Evolutionary conservation across 768 basidiomycete species (phyloP), one percentile per base, ranked within the genome.

Genomic region (Kondoa malvinella): DNA sequence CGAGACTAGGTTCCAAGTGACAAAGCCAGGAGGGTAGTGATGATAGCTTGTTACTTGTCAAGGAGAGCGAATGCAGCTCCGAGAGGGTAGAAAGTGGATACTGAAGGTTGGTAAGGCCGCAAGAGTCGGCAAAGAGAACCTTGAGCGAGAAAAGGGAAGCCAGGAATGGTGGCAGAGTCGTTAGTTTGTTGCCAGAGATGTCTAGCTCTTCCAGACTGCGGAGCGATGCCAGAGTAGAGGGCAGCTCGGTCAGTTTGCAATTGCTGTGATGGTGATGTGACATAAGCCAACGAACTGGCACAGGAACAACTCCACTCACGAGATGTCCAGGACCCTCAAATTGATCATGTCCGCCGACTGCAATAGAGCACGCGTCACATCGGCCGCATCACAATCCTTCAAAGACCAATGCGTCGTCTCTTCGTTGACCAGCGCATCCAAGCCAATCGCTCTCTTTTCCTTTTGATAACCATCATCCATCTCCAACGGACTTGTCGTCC

Each of bases 1-100:
- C 89, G 60, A 99, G 80, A 1, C 73, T 72, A 32, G 82, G 81
- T 25, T 85, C 83, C n/a, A 99, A 81, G 31, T 89, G 83, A 76
- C 89, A 90, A 59, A 99, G 81, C 94, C 95, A 99, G 70, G 87
- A 85, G n/a, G 95, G 92, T 21, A 97, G 82, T 4, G 87, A 83
- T 71, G 87, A 82, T 74, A 99, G 81, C 76, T 87, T 87, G 78
- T 99, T 99, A 74, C 87, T 80, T 59, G 92, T 85, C 66, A 94
- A 78, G 75, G 91, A 92, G 72, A 90, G 82, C 14, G 91, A 92
- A 75, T 95, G 91, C 34, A 99, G 81, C 72, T 83, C 85, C 71
- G 85, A 84, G 16, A 96, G 82, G 57, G 84, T 81, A 30, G 81
- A 82, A 56, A 97, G 81, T 27, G 86, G 81, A 65, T 85, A 82